These are phyloP conservation scores for Cladosporium sphaerospermum DNA, from an alignment of 2,329 filamentous ascomycete genomes.

Conservation along the genomic window DNA sequence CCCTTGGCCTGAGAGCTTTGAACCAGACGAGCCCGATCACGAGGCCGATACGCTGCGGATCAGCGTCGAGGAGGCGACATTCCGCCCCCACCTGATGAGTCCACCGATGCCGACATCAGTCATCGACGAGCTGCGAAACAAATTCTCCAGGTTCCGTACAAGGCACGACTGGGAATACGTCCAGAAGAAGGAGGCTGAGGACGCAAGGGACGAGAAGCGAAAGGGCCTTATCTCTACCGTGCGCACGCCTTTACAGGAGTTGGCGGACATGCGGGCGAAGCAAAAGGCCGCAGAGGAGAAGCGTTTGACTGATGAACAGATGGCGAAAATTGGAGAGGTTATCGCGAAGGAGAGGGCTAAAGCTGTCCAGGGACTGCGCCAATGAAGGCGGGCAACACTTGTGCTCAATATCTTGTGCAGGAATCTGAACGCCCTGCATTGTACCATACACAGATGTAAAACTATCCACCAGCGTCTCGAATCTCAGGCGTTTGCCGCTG, in stretches of 20 bases:
- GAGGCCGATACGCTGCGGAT: constrained; percentile 67
- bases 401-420: not conserved
- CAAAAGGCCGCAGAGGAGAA: constrained; percentile 34
- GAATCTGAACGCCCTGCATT: not conserved
- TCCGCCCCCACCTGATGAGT: constrained; percentile 67
- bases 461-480: not conserved
- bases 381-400: not conserved
- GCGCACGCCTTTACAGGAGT: constrained; percentile 43
- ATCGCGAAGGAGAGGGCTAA: constrained; percentile 25
- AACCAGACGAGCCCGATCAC: constrained; percentile 46
- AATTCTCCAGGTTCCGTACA: constrained; percentile 74
- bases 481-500: no score
- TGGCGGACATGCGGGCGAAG: constrained; percentile 33
- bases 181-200: constrained; percentile 56
- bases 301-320: constrained; percentile 31
- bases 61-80: constrained; percentile 68
- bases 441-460: constrained; percentile 9
- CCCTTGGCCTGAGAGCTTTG: constrained; percentile 62
- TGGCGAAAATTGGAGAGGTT: constrained; percentile 38
- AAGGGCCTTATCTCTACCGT: constrained; percentile 35
- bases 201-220: constrained; percentile 41
- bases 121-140: constrained; percentile 78
- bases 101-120: constrained; percentile 74
- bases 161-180: constrained; percentile 72
- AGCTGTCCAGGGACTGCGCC: not conserved